Evolutionary conservation across 2,329 filamentous ascomycete species (phyloP).

Genomic region (Aspergillus melleus): DNA sequence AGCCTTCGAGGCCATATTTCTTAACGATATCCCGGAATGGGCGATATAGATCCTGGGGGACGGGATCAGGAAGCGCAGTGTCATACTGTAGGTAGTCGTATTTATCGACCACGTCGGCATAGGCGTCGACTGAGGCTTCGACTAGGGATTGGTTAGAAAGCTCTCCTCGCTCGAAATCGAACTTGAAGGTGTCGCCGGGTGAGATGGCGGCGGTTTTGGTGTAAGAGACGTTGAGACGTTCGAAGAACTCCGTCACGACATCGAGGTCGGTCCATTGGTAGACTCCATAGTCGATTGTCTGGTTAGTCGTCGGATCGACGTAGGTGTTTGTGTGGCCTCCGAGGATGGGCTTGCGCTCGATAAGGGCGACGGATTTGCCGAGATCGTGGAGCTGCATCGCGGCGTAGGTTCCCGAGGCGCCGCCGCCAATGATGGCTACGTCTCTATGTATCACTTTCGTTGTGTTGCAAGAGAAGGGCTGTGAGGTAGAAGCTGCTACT

Average conservation of each 20-base stretch:
- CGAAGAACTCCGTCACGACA: constrained; percentile 6
- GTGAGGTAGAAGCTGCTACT: too few species aligned
- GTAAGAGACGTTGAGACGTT: neutral
- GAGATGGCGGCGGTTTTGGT: neutral
- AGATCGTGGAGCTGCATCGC: too few species aligned
- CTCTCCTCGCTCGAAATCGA: too few species aligned
- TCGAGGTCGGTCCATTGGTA: neutral
- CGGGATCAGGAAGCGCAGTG: constrained; percentile 13
- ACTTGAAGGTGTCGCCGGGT: too few species aligned
- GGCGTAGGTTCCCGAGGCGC: too few species aligned
- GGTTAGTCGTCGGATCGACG: neutral
- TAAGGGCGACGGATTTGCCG: neutral
- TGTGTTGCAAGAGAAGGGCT: too few species aligned
- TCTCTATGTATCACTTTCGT: too few species aligned
- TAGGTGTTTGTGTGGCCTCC: constrained; percentile 9
- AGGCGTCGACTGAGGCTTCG: neutral
- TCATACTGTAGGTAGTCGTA: constrained; percentile 13
- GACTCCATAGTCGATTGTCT: constrained; percentile 5
- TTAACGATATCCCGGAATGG: constrained; percentile 17
- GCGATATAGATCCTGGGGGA: constrained; percentile 11
- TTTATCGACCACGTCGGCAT: constrained; percentile 7
- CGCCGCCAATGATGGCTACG: too few species aligned
- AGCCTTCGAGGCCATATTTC: constrained; percentile 12
- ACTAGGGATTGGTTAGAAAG: too few species aligned
- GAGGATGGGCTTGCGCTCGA: constrained; percentile 5